A percentile compares a stretch with the other conserved stretches of the same genome.
These are phyloP conservation scores for Musa itinerans DNA, from an alignment of 176 grass and related monocot species.

Conservation along the genomic window DNA sequence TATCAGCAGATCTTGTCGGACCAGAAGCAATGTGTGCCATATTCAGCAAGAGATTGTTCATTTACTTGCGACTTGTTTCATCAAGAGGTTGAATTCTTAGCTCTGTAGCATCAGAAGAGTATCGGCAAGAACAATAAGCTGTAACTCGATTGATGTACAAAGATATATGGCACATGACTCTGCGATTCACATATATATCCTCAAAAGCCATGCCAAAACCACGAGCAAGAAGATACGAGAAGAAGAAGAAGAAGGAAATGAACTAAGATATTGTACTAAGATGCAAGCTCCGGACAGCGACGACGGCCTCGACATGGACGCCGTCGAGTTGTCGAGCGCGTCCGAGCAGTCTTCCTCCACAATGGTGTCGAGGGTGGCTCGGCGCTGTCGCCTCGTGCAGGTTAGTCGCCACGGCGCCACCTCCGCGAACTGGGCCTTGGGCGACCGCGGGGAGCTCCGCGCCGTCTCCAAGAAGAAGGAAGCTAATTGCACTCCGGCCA, in stretches of 20 bases:
- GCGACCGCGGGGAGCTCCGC: background rate
- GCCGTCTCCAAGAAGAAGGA: conserved; percentile 20
- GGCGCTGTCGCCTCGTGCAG: background rate
- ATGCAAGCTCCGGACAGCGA: background rate
- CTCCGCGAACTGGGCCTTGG: background rate
- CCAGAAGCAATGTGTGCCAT: no score
- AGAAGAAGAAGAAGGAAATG: background rate
- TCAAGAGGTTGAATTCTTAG: no score
- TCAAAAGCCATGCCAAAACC: background rate
- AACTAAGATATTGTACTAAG: background rate
- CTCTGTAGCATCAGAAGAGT: no score
- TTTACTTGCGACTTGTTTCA: no score
- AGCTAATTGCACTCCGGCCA: conserved; percentile 29
- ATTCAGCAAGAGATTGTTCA: no score
- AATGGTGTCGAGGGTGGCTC: background rate
- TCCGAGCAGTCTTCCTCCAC: background rate
- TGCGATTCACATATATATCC: background rate
- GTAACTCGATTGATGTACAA: no score
- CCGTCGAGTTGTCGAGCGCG: no score
- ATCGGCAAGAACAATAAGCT: no score
- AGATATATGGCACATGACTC: background rate
- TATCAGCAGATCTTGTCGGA: no score
- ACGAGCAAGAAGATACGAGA: background rate
- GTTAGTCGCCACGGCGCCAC: background rate
- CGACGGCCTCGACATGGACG: background rate